These are phyloP conservation scores for Ramaria sp. DNA, from an alignment of 768 basidiomycete species.

Conservation along the genomic window DNA sequence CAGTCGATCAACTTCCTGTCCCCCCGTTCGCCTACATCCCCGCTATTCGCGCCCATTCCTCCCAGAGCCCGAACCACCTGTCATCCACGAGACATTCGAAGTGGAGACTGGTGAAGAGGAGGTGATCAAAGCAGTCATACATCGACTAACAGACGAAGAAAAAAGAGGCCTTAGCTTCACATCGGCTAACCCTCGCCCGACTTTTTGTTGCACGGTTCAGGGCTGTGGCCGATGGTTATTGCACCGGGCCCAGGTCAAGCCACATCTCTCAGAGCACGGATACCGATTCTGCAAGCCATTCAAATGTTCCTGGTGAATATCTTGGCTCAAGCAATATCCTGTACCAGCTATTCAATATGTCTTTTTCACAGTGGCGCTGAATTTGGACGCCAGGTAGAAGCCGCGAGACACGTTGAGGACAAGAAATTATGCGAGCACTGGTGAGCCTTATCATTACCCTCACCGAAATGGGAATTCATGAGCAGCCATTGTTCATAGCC, in stretches of 20 bases:
- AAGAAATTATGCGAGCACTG: conserved; percentile 2
- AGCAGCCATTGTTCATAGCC: not conserved
- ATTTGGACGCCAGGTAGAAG: conserved; percentile 4
- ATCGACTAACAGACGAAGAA: not conserved
- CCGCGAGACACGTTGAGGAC: conserved; percentile 5
- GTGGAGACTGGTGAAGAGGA: conserved; percentile 1
- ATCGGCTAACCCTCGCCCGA: not conserved
- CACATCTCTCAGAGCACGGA: not conserved
- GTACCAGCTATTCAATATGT: not conserved
- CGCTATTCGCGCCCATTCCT: not conserved
- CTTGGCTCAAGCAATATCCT: not conserved
- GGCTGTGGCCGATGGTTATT: not conserved
- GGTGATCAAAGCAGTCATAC: not conserved
- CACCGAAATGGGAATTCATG: no score
- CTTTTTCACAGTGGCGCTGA: not conserved
- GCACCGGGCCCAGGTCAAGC: not conserved
- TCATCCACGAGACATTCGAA: not conserved
- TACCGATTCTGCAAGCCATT: not conserved
- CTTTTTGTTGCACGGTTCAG: not conserved
- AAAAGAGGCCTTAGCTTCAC: not conserved
- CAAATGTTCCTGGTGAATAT: not conserved
- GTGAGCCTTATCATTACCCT: not conserved
- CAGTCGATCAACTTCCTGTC: not conserved
- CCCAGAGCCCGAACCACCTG: not conserved
- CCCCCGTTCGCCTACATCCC: not conserved